Conservation (phyloP, 441 rosid genomes). For the Jatropha multifida region DNA sequence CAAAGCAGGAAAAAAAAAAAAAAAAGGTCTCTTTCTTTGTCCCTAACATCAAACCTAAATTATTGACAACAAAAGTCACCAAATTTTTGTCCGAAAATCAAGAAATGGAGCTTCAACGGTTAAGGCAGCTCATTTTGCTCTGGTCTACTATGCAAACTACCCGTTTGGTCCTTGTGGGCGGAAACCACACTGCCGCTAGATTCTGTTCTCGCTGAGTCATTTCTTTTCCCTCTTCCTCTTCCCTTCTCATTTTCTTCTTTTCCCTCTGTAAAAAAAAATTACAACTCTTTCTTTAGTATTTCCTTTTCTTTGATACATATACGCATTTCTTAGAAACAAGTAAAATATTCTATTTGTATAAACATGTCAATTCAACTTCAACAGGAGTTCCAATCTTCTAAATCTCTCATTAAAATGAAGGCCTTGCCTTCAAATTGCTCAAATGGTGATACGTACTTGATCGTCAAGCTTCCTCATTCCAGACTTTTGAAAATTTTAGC, state of each 20-base stretch:
- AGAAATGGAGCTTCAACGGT: constrained; percentile 62
- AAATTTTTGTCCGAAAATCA: constrained; percentile 7
- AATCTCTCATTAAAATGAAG: constrained; percentile 24
- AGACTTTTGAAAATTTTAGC: constrained; percentile 36
- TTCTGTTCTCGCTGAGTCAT: constrained; percentile 65
- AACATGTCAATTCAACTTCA: constrained; percentile 40
- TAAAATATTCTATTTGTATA: neutral
- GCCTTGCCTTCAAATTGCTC: constrained; percentile 8
- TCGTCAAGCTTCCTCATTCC: constrained; percentile 39
- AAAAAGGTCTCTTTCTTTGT: neutral
- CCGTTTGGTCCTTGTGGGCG: constrained; percentile 74
- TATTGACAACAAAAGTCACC: neutral
- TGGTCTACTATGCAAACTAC: constrained; percentile 45
- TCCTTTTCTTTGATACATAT: constrained; percentile 3
- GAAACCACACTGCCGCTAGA: constrained; percentile 84
- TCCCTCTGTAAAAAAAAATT: no score
- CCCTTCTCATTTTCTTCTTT: neutral
- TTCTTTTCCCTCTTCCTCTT: neutral
- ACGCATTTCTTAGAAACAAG: neutral
- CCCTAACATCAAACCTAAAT: constrained; percentile 3
- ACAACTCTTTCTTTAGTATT: neutral
- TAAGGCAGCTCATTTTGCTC: constrained; percentile 49
- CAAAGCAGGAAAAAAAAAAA: no score
- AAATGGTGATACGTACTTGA: constrained; percentile 21
- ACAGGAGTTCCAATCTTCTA: constrained; percentile 33